Percentiles rank a stretch among this genome's conserved stretches.
These are phyloP conservation scores for Petunia hybrid DNA, from an alignment of 305 asterid species.

Conservation along the genomic window DNA sequence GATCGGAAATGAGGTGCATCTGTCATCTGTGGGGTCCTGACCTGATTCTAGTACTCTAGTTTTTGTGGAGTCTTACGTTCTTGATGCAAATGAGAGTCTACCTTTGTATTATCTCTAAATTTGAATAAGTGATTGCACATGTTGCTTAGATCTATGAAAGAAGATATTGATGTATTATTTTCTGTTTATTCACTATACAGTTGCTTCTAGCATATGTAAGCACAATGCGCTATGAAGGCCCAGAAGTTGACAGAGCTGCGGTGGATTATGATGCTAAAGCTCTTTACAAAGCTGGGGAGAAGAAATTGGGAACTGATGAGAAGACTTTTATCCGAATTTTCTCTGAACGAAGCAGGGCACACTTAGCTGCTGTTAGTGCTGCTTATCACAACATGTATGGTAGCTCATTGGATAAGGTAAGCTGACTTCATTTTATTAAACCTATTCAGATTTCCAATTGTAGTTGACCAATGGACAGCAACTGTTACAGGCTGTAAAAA, in stretches of 20 bases:
- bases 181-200: constrained; percentile 48
- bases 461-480: constrained; percentile 13
- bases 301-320: constrained; percentile 92
- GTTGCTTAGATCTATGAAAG: neutral
- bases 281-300: constrained; percentile 94
- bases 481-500: constrained; percentile 72
- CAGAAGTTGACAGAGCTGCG: constrained; percentile 72
- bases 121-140: constrained; percentile 15
- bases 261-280: constrained; percentile 84
- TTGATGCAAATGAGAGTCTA: neutral
- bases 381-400: constrained; percentile 75
- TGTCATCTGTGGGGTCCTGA: neutral
- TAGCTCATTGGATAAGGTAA: constrained; percentile 75
- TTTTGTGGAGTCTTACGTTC: neutral
- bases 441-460: neutral
- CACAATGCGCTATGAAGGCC: constrained; percentile 81
- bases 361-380: constrained; percentile 69
- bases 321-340: constrained; percentile 72
- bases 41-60: neutral
- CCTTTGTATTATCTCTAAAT: neutral
- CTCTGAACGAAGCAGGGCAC: constrained; percentile 79
- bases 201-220: constrained; percentile 71
- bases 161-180: constrained; percentile 11
- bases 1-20: constrained; percentile 9
- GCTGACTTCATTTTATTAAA: neutral